phyloP scores from a whole-genome alignment of 2,329 filamentous ascomycete genomes.

The Penicillium sp. region DNA sequence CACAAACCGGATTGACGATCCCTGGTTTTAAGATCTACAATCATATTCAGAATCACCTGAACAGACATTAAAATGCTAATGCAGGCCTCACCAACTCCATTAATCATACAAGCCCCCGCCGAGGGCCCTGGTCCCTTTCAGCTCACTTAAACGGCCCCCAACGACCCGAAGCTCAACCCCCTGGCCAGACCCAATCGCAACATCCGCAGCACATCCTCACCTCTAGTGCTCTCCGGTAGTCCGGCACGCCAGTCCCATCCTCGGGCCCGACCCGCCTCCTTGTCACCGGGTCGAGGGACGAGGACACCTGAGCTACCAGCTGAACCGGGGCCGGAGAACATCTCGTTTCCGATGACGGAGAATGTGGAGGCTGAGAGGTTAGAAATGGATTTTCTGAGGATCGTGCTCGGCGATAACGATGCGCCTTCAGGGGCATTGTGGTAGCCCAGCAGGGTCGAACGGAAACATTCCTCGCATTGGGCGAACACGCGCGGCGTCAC shows the following conservation, averaged over 20 bases:
- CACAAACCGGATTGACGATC: not conserved
- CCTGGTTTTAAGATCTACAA: not conserved
- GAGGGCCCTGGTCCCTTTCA: conserved; percentile 1
- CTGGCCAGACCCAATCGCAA: conserved; percentile 71
- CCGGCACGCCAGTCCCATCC: conserved; percentile 72
- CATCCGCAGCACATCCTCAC: conserved; percentile 68
- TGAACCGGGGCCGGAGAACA: conserved; percentile 54
- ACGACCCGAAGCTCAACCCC: conserved; percentile 57
- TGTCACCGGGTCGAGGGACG: conserved; percentile 32
- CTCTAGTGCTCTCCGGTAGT: conserved; percentile 58
- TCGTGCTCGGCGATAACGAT: conserved; percentile 58
- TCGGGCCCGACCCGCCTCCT: conserved; percentile 45
- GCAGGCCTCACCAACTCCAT: not conserved
- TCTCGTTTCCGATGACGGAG: conserved; percentile 70
- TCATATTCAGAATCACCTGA: not conserved
- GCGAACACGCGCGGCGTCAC: conserved; percentile 69
- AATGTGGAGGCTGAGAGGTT: conserved; percentile 58
- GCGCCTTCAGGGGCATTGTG: conserved; percentile 12
- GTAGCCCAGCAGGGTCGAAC: conserved; percentile 67
- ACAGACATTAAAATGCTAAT: not conserved
- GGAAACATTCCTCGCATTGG: conserved; percentile 75
- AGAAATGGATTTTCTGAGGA: conserved; percentile 64
- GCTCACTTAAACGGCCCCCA: conserved; percentile 24
- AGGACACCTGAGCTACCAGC: conserved; percentile 56
- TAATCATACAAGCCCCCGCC: conserved; percentile 10